Conservation (phyloP, 2,329 filamentous ascomycete species). For the Botrytis sinoallii region DNA sequence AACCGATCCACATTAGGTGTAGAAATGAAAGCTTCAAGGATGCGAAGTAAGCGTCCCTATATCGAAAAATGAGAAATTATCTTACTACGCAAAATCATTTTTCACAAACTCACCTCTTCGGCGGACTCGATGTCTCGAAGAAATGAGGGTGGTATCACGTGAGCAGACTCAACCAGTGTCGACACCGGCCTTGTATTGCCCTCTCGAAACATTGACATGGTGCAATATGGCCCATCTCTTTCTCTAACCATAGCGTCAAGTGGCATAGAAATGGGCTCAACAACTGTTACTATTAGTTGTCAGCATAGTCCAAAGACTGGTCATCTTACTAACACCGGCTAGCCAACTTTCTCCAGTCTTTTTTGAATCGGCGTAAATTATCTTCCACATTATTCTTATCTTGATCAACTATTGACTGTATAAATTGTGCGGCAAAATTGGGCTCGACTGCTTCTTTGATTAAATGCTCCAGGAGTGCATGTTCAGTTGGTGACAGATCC, state of each 20-base stretch:
- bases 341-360: background rate
- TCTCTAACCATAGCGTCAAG: background rate
- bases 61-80: background rate
- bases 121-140: background rate
- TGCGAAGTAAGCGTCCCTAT: background rate
- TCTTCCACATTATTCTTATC: background rate
- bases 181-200: background rate
- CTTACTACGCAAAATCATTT: background rate
- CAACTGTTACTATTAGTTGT: background rate
- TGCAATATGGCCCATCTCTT: slow-evolving; percentile 5
- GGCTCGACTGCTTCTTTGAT: background rate
- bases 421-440: background rate
- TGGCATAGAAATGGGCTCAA: background rate
- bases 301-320: background rate
- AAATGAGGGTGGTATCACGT: background rate
- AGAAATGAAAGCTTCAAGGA: background rate
- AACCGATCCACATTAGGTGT: background rate
- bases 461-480: background rate
- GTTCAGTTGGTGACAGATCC: background rate
- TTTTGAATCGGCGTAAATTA: background rate
- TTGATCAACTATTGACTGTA: background rate
- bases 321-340: background rate
- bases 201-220: background rate
- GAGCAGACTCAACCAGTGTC: background rate
- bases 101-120: background rate